Conservation (phyloP, 164 flowering plant genomes). For the Berberis vulgaris region DNA sequence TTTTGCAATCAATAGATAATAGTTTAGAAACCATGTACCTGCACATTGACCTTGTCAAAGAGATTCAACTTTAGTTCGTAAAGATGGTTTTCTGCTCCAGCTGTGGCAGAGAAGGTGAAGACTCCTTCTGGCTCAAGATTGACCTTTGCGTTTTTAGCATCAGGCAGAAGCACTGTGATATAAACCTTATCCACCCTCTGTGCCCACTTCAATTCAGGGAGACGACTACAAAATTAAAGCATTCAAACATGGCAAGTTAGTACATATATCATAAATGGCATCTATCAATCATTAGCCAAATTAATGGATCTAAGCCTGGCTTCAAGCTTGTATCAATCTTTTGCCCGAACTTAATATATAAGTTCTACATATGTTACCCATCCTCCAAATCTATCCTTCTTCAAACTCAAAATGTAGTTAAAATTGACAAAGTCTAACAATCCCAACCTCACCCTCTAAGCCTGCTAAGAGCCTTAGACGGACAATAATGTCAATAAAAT, state of each 20-base stretch:
- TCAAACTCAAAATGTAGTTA: too few relatives aligned
- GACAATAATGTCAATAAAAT: too few relatives aligned
- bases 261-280: neutral
- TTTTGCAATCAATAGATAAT: too few relatives aligned
- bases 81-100: constrained; percentile 40
- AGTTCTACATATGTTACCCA: too few relatives aligned
- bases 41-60: constrained; percentile 73
- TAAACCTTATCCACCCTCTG: constrained; percentile 70
- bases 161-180: constrained; percentile 63
- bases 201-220: constrained; percentile 98
- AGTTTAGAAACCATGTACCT: constrained; percentile 32
- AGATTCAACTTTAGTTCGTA: constrained; percentile 82
- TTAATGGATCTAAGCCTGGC: too few relatives aligned
- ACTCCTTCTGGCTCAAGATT: constrained; percentile 82
- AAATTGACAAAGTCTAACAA: too few relatives aligned
- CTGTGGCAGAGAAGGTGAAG: constrained; percentile 64
- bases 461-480: too few relatives aligned
- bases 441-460: too few relatives aligned
- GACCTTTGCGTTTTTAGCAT: constrained; percentile 68
- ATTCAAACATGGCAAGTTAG: neutral
- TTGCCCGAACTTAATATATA: too few relatives aligned
- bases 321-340: too few relatives aligned
- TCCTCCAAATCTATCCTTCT: too few relatives aligned
- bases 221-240: constrained; percentile 36
- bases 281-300: too few relatives aligned